Evolutionary conservation across 768 basidiomycete species (phyloP), one percentile per base, ranked within the genome.

Genomic region (Kwoniella sp.): DNA sequence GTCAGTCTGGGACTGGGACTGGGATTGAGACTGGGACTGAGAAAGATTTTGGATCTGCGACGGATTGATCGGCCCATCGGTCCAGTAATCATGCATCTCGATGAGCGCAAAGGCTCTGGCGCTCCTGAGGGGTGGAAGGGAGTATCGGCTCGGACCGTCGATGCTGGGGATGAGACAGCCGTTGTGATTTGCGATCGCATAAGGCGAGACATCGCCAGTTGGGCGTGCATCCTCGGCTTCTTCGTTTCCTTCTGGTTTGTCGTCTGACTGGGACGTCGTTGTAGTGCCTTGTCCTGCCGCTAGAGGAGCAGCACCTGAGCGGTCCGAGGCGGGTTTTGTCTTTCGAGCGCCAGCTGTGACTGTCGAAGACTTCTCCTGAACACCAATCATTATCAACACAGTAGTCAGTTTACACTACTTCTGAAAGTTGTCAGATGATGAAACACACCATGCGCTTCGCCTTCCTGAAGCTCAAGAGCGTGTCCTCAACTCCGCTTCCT

Each of bases 401-500:
- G n/a, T n/a, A n/a, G n/a, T n/a, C n/a, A n/a, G n/a, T n/a, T n/a
- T n/a, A n/a, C n/a, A n/a, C n/a, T n/a, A n/a, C n/a, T n/a, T n/a
- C n/a, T n/a, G n/a, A n/a, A n/a, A n/a, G n/a, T n/a, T n/a, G n/a
- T n/a, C n/a, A n/a, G n/a, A n/a, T n/a, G n/a, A n/a, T n/a, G 37
- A 17, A 45, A 11, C 58, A 51, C 58, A 60, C 58, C 13, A 17
- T 23, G 1, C 11, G 11, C 11, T 37, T 47, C 28, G 22, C 51
- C 28, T 52, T 51, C 4, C 58, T 22, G 29, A 60, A 23, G 8
- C n/a, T 31, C 12, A 64, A 50, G 7, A 52, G 4, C 4, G 57
- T 55, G 11, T 51, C 23, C n/a, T 64, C 63, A 15, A 64, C 23
- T 7, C 63, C 63, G n/a, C 30, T 34, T 15, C 63, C 63, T 23